These are phyloP conservation scores for Lachnellula occidentalis DNA, from an alignment of 2,329 filamentous ascomycete genomes.

Conservation along the genomic window DNA sequence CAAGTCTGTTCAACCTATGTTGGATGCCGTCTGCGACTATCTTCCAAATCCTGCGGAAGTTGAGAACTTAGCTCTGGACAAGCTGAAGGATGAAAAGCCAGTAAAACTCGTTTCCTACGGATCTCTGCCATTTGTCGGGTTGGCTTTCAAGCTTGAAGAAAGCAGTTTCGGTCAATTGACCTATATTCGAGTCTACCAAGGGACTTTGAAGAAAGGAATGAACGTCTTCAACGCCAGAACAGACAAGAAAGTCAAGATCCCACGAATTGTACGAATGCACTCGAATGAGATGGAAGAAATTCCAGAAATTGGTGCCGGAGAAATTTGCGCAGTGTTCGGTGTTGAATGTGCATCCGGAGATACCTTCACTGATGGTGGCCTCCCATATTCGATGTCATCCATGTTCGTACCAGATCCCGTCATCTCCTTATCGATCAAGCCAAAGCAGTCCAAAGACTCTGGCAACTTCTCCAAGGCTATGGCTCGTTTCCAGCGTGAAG, in stretches of 20 bases:
- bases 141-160: constrained; percentile 98
- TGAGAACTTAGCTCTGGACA: constrained; percentile 83
- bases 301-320: constrained; percentile 83
- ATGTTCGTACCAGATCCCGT: constrained; percentile 98
- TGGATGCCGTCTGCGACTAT: constrained; percentile 94
- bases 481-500: constrained; percentile 96
- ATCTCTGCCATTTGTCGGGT: constrained; percentile 84
- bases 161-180: constrained; percentile 98
- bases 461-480: constrained; percentile 98
- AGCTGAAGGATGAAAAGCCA: constrained; percentile 67
- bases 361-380: constrained; percentile 89
- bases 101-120: constrained; percentile 92
- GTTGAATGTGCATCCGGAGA: constrained; percentile 97
- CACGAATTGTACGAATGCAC: constrained; percentile 98
- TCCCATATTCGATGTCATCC: constrained; percentile 93
- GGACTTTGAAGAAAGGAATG: constrained; percentile 78
- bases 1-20: constrained; percentile 92
- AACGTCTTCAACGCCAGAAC: constrained; percentile 91
- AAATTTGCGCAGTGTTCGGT: constrained; percentile 97
- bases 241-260: constrained; percentile 94
- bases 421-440: constrained; percentile 95
- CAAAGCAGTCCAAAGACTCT: constrained; percentile 86
- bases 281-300: constrained; percentile 99
- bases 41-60: constrained; percentile 89
- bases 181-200: constrained; percentile 98